These are phyloP conservation scores for Jimgerdemannia flammicorona DNA, from an alignment of 192 early-diverging fungal species.

Conservation along the genomic window DNA sequence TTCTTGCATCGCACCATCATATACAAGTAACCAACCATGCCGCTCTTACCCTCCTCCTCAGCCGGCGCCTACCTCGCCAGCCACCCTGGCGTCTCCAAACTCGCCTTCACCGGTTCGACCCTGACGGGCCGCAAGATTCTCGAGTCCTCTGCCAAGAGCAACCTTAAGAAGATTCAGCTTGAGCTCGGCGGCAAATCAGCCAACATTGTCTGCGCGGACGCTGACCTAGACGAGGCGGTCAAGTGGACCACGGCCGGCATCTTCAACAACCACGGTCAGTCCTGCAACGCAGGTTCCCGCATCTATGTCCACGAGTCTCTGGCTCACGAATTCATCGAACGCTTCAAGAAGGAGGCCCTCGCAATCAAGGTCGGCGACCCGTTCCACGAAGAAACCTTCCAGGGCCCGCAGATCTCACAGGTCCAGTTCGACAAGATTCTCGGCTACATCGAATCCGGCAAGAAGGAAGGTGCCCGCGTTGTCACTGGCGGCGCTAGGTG, in stretches of 20 bases:
- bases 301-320: constrained; percentile 73
- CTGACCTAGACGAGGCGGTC: constrained; percentile 67
- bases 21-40: too few relatives aligned
- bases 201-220: constrained; percentile 71
- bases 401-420: constrained; percentile 72
- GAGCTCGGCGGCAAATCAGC: constrained; percentile 91
- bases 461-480: constrained; percentile 54
- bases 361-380: constrained; percentile 73
- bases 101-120: constrained; percentile 77
- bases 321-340: constrained; percentile 62
- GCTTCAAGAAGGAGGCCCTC: constrained; percentile 46
- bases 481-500: constrained; percentile 53
- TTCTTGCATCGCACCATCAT: too few relatives aligned
- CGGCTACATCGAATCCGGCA: constrained; percentile 57
- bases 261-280: constrained; percentile 84
- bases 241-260: constrained; percentile 56
- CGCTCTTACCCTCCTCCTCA: constrained; percentile 20
- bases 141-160: constrained; percentile 44
- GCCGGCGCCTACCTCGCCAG: constrained; percentile 55
- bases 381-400: constrained; percentile 50
- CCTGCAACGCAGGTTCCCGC: constrained; percentile 75
- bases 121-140: constrained; percentile 61
- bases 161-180: constrained; percentile 70
- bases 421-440: constrained; percentile 66
- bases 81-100: constrained; percentile 54